These are phyloP conservation scores for Cucurbita pepo DNA, from an alignment of 306 rosid genomes.

Conservation along the genomic window DNA sequence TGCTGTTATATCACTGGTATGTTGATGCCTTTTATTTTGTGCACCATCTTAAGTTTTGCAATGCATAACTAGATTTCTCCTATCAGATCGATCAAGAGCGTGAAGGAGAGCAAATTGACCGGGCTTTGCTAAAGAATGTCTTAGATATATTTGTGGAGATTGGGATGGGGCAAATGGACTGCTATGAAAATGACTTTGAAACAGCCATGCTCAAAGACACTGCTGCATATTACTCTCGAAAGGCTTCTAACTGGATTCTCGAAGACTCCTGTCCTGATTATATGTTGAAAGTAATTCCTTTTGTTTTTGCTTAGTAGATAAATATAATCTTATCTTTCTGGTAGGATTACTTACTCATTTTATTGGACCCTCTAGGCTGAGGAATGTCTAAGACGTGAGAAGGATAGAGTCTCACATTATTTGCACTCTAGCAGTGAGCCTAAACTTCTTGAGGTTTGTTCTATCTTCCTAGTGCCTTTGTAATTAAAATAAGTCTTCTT, in stretches of 20 bases:
- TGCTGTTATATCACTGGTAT: slow-evolving; percentile 56
- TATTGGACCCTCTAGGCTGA: slow-evolving; percentile 20
- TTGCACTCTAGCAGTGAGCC: slow-evolving; percentile 38
- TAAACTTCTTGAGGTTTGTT: slow-evolving; percentile 32
- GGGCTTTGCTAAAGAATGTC: slow-evolving; percentile 35
- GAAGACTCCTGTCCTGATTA: slow-evolving; percentile 42
- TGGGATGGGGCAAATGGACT: slow-evolving; percentile 33
- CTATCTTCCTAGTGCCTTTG: background rate
- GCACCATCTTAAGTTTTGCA: background rate
- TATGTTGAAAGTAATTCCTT: slow-evolving; percentile 26
- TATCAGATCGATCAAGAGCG: slow-evolving; percentile 42
- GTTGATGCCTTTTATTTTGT: background rate
- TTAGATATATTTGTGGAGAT: slow-evolving; percentile 49
- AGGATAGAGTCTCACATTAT: slow-evolving; percentile 32
- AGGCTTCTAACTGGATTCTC: slow-evolving; percentile 40
- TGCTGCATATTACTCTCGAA: slow-evolving; percentile 32
- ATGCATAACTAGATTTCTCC: background rate
- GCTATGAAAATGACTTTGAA: slow-evolving; percentile 36
- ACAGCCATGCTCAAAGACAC: slow-evolving; percentile 32
- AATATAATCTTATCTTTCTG: background rate
- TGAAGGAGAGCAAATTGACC: slow-evolving; percentile 52
- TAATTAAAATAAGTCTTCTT: background rate
- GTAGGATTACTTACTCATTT: background rate
- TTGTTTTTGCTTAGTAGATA: background rate
- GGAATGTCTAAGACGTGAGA: slow-evolving; percentile 33